Percentiles rank a stretch among this genome's conserved stretches.
Conservation (phyloP, 2,329 filamentous ascomycete genomes). For the Epichloe aotearoae region DNA sequence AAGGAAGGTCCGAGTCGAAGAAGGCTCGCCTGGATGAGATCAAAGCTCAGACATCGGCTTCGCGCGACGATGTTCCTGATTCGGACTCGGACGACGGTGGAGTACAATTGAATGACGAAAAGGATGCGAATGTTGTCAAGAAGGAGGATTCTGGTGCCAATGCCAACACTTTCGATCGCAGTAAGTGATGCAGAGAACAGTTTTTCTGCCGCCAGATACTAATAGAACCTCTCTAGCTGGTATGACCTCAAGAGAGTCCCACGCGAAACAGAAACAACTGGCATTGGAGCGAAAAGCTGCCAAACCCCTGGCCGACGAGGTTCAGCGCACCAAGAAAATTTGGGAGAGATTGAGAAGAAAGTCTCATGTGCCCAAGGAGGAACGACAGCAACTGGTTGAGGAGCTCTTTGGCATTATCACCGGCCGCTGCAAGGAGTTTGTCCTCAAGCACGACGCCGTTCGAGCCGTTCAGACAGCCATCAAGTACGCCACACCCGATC, state of each 20-base stretch:
- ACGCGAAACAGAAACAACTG: slow-evolving; percentile 83
- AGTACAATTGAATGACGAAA: slow-evolving; percentile 28
- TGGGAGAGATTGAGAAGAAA: slow-evolving; percentile 92
- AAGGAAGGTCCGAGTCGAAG: slow-evolving; percentile 32
- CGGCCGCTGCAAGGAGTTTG: slow-evolving; percentile 84
- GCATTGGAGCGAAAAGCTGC: slow-evolving; percentile 79
- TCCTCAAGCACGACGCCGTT: slow-evolving; percentile 97
- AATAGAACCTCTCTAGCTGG: slow-evolving; percentile 1
- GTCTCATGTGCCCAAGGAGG: slow-evolving; percentile 81
- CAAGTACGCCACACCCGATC: slow-evolving; percentile 81
- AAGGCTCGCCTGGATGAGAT: slow-evolving; percentile 34
- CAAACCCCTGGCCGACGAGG: slow-evolving; percentile 84
- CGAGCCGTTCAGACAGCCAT: slow-evolving; percentile 91
- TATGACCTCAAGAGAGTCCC: slow-evolving; percentile 64
- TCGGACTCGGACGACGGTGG: slow-evolving; percentile 37
- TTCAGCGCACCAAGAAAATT: slow-evolving; percentile 84
- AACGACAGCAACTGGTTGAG: slow-evolving; percentile 72
- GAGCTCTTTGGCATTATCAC: slow-evolving; percentile 89
- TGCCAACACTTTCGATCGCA: slow-evolving; percentile 29
- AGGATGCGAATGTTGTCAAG: slow-evolving; percentile 18
- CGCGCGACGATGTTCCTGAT: slow-evolving; percentile 26
- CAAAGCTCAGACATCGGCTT: slow-evolving; percentile 16
- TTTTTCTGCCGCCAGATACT: background rate
- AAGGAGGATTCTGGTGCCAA: slow-evolving; percentile 18
- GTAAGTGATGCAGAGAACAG: slow-evolving; percentile 18